Evolutionary conservation across 177 flowering plant species (phyloP), one percentile per base, ranked within the genome.

Genomic region (Telopea speciosissima): DNA sequence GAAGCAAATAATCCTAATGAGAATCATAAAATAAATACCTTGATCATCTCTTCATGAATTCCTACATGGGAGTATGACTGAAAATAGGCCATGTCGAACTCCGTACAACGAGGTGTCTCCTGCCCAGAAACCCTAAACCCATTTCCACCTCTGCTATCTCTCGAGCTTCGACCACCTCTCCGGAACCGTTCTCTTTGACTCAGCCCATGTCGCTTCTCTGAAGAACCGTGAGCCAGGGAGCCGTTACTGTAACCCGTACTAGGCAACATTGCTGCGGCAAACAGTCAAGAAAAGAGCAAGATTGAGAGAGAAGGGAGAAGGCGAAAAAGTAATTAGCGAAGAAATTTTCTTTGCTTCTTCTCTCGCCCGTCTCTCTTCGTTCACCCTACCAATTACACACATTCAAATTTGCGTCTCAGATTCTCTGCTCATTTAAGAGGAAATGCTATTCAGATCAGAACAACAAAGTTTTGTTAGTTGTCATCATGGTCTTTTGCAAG

Each of bases 31-130:
- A 9, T 10, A 61, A 60, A n/a, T 44, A 91, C 98, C 98, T 91
- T 93, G 81, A 93, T 89, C 98, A 93, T 93, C 70, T 94, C 98
- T 70, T 92, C 95, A 73, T 94, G 98, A 70, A 94, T 90, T 36
- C 97, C 98, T 26, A 93, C 84, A 68, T 93, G 96, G 24, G 97
- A 82, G 69, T 91, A 93, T 21, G 97, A 91, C 31, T 94, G 82
- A 68, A 94, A 94, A 69, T 94, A 94, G 5, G 97, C 98, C 75
- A 75, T 77, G 70, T 94, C 98, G 68, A 86, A 94, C 70, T 90
- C 91, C 17, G 98, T 94, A 73, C 89, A 88, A 13, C 85, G 89
- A 49, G 87, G 79, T 16, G 22, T 66, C 42, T 65, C 72, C 24
- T 68, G 25, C 10, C 56, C 58, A 21, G 69, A 63, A 78, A 73